Conservation (phyloP, 2,329 filamentous ascomycete species). For the Lasiodiplodia sp. region DNA sequence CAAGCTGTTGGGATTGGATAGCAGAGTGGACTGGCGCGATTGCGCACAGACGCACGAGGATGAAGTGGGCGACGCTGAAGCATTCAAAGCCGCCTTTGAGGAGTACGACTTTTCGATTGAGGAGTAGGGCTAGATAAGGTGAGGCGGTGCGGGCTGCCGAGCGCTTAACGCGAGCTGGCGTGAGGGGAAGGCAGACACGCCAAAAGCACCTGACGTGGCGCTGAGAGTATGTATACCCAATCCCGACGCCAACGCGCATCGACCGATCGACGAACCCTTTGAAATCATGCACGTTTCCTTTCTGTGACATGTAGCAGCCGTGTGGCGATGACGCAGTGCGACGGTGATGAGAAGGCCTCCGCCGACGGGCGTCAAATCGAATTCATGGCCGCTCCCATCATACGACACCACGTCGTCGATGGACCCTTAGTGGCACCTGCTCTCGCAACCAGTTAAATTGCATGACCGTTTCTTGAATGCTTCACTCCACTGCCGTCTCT, state of each 20-base stretch:
- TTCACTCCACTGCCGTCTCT: not conserved
- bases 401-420: conserved; percentile 20
- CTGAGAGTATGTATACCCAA: conserved; percentile 25
- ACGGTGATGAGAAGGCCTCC: not conserved
- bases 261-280: not conserved
- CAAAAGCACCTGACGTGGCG: conserved; percentile 26
- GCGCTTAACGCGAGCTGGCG: conserved; percentile 16
- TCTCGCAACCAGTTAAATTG: conserved; percentile 21
- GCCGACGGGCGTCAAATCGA: not conserved
- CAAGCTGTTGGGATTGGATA: conserved; percentile 82
- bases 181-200: conserved; percentile 24
- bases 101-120: conserved; percentile 80
- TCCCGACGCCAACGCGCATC: conserved; percentile 6
- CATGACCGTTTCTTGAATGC: not conserved
- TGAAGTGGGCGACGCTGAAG: conserved; percentile 78
- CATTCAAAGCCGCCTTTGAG: conserved; percentile 83
- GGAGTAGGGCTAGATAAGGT: conserved; percentile 23
- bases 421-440: conserved; percentile 20
- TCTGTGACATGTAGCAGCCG: conserved; percentile 5
- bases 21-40: conserved; percentile 83
- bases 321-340: conserved; percentile 15
- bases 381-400: conserved; percentile 13
- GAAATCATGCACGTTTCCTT: conserved; percentile 1
- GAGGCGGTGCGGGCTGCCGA: conserved; percentile 18
- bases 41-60: conserved; percentile 79